Evolutionary conservation across 208 protist genomes (phyloP).

Genomic region (Leptomonas seymouri): DNA sequence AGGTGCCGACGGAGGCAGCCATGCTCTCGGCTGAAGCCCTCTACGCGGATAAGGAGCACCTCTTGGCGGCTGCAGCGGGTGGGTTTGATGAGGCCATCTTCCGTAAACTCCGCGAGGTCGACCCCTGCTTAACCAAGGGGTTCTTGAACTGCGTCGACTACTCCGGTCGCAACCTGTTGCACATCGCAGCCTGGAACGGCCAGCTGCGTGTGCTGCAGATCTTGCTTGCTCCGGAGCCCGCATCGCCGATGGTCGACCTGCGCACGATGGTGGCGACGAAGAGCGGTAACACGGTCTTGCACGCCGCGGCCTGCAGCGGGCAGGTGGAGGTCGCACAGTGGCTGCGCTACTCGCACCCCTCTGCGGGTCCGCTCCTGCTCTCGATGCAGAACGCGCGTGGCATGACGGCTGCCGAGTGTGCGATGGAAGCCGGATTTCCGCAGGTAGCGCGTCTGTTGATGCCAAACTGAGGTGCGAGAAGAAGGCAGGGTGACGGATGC

Average conservation of each 20-base stretch:
- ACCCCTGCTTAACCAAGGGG: constrained; percentile 64
- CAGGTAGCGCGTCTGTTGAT: constrained; percentile 59
- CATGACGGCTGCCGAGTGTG: constrained; percentile 71
- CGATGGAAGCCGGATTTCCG: constrained; percentile 68
- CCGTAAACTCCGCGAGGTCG: constrained; percentile 50
- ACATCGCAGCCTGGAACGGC: constrained; percentile 79
- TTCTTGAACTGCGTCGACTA: constrained; percentile 76
- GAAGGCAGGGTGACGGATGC: background rate
- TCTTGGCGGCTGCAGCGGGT: constrained; percentile 49
- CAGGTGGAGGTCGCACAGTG: constrained; percentile 61
- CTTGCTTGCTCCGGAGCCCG: constrained; percentile 51
- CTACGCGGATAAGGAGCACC: constrained; percentile 46
- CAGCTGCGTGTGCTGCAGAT: constrained; percentile 68
- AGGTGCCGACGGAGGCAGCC: constrained; percentile 10
- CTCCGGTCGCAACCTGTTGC: constrained; percentile 75
- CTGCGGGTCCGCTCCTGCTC: constrained; percentile 46
- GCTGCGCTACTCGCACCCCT: constrained; percentile 62
- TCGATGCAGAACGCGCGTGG: constrained; percentile 47
- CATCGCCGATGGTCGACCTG: constrained; percentile 52
- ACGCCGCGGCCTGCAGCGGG: constrained; percentile 68
- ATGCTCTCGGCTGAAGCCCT: constrained; percentile 22
- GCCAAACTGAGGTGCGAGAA: constrained; percentile 23
- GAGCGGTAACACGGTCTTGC: constrained; percentile 80
- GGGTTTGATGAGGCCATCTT: constrained; percentile 48
- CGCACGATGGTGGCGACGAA: constrained; percentile 44